A percentile compares a stretch with the other conserved stretches of the same genome.
Evolutionary conservation across 345 rosid species (phyloP).

Genomic region (Eucalyptus microcorys): DNA sequence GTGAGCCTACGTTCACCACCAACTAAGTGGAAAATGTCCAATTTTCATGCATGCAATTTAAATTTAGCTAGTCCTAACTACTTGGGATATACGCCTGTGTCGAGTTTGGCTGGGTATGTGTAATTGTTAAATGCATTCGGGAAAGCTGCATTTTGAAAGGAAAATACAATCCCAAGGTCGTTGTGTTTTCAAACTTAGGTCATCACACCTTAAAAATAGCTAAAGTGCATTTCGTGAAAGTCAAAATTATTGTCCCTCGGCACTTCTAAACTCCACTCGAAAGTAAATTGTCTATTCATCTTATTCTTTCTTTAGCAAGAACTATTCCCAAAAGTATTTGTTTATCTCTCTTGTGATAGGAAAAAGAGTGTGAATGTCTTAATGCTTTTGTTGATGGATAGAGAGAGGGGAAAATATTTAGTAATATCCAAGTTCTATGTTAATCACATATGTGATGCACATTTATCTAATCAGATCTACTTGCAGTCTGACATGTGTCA

Average conservation of each 20-base stretch:
- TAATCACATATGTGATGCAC: accelerated
- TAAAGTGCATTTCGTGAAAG: neutral
- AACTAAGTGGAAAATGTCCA: neutral
- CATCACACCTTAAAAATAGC: neutral
- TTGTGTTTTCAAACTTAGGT: neutral
- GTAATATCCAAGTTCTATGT: accelerated
- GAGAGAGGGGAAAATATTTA: too few relatives aligned
- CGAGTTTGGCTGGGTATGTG: neutral
- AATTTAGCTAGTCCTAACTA: neutral
- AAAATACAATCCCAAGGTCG: neutral
- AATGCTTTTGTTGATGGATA: neutral
- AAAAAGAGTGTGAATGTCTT: neutral
- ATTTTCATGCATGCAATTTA: neutral
- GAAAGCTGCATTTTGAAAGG: neutral
- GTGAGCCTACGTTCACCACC: neutral
- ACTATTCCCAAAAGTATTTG: neutral
- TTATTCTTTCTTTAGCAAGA: neutral
- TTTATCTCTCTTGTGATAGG: too few relatives aligned
- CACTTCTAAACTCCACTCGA: neutral
- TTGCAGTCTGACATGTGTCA: accelerated
- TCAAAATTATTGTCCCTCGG: neutral
- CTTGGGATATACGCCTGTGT: neutral
- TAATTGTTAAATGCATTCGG: neutral
- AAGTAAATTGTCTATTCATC: too few relatives aligned
- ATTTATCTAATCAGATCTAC: accelerated